Evolutionary conservation across 805 yeast genomes (phyloP).

Genomic region (Candida oleophila): DNA sequence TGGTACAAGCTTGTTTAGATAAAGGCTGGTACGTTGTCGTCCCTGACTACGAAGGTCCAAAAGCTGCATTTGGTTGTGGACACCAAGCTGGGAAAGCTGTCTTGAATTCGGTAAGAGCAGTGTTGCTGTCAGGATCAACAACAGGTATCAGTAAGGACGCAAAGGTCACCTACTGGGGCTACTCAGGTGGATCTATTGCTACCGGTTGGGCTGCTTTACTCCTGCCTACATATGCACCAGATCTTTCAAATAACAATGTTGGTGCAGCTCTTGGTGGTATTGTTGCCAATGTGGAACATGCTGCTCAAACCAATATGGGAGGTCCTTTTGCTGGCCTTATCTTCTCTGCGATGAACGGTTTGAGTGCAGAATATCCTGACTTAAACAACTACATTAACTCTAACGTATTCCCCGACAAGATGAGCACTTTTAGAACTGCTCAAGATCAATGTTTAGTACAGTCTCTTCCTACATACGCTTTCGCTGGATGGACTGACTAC

Average conservation of each 20-base stretch:
- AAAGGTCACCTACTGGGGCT: conserved; percentile 22
- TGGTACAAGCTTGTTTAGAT: conserved; percentile 9
- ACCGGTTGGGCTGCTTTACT: conserved; percentile 26
- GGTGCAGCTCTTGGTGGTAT: conserved; percentile 29
- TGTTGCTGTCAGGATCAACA: conserved; percentile 9
- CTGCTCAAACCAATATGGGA: conserved; percentile 18
- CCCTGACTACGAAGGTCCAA: conserved; percentile 22
- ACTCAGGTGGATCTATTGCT: conserved; percentile 30
- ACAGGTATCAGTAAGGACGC: conserved; percentile 16
- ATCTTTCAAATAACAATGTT: conserved; percentile 14
- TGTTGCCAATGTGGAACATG: conserved; percentile 19
- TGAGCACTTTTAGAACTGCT: not conserved
- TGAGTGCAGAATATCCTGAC: conserved; percentile 22
- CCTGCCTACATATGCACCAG: conserved; percentile 28
- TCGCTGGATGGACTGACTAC: not conserved
- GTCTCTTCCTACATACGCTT: not conserved
- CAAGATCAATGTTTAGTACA: conserved; percentile 7
- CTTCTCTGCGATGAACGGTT: conserved; percentile 21
- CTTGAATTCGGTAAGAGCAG: conserved; percentile 19
- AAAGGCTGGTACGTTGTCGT: conserved; percentile 18
- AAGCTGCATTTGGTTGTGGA: conserved; percentile 19
- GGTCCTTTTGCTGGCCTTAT: conserved; percentile 20
- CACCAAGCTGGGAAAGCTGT: conserved; percentile 17
- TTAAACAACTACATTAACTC: conserved; percentile 8
- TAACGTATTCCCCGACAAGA: conserved; percentile 2